Evolutionary conservation across 768 basidiomycete species (phyloP).

Genomic region (Tulasnella sp.): DNA sequence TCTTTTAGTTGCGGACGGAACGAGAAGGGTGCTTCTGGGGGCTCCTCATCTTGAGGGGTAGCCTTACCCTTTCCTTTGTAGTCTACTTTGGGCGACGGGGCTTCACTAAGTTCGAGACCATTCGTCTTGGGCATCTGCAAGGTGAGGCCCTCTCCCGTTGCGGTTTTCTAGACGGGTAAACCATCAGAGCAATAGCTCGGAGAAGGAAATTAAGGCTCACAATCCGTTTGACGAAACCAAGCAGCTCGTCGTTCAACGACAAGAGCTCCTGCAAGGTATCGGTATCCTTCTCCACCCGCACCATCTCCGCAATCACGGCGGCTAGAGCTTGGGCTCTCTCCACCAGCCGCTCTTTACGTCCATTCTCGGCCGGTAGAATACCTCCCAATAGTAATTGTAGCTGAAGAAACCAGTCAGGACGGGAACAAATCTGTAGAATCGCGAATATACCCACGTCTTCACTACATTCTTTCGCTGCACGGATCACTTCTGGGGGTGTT

Average conservation of each 20-base stretch:
- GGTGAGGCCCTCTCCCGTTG: not conserved
- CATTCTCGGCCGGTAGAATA: slow-evolving; percentile 7
- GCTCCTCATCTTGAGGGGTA: slow-evolving; percentile 14
- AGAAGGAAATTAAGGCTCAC: slow-evolving; percentile 1
- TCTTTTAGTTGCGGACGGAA: not conserved
- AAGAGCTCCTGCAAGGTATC: slow-evolving; percentile 49
- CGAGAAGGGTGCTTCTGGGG: not conserved
- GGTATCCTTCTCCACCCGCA: slow-evolving; percentile 25
- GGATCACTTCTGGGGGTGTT: slow-evolving; percentile 23
- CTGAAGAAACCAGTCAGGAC: not conserved
- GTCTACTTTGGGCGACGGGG: not conserved
- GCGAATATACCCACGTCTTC: slow-evolving; percentile 2
- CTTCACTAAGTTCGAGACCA: not conserved
- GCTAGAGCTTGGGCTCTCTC: slow-evolving; percentile 31
- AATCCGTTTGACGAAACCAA: slow-evolving; percentile 40
- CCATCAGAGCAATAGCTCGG: not conserved
- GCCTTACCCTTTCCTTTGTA: slow-evolving; percentile 66
- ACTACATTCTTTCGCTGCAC: slow-evolving; percentile 21
- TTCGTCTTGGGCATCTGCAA: not conserved
- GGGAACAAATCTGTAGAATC: not conserved
- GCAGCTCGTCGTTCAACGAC: slow-evolving; percentile 57
- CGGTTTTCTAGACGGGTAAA: not conserved
- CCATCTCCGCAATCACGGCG: slow-evolving; percentile 39
- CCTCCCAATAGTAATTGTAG: slow-evolving; percentile 8
- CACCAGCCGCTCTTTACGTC: slow-evolving; percentile 12